A percentile compares a stretch with the other conserved stretches of the same genome.
These are phyloP conservation scores for Alloteropsis angusta DNA, from an alignment of 202 grass and related monocot species.

Conservation along the genomic window DNA sequence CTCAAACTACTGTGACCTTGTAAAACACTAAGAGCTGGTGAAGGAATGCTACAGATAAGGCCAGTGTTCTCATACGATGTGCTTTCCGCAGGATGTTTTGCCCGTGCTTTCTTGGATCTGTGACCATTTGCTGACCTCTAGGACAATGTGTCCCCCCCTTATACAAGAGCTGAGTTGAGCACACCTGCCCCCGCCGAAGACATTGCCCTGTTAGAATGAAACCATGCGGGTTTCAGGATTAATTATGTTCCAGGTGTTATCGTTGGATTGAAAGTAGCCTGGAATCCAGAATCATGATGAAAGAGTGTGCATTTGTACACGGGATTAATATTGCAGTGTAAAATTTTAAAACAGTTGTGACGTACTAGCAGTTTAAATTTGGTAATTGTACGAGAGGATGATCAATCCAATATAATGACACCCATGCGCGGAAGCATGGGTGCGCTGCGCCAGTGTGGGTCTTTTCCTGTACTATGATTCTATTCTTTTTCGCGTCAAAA, in stretches of 20 bases:
- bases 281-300: background rate
- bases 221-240: background rate
- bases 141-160: background rate
- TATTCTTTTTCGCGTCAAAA: no score
- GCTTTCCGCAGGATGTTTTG: slow-evolving; percentile 5
- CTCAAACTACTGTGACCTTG: background rate
- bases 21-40: background rate
- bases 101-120: background rate
- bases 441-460: background rate
- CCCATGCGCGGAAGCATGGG: background rate
- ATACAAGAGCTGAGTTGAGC: background rate
- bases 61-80: background rate
- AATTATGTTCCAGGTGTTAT: background rate
- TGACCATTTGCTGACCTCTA: background rate
- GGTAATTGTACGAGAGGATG: background rate
- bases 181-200: background rate
- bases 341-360: no score
- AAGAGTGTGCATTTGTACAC: background rate
- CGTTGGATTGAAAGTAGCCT: background rate
- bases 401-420: background rate
- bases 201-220: background rate
- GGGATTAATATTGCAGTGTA: background rate
- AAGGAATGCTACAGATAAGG: background rate
- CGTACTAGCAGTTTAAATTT: background rate
- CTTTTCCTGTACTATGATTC: no score